Evolutionary conservation across 192 early-diverging fungal species (phyloP).

Genomic region (Backusella macrospora): DNA sequence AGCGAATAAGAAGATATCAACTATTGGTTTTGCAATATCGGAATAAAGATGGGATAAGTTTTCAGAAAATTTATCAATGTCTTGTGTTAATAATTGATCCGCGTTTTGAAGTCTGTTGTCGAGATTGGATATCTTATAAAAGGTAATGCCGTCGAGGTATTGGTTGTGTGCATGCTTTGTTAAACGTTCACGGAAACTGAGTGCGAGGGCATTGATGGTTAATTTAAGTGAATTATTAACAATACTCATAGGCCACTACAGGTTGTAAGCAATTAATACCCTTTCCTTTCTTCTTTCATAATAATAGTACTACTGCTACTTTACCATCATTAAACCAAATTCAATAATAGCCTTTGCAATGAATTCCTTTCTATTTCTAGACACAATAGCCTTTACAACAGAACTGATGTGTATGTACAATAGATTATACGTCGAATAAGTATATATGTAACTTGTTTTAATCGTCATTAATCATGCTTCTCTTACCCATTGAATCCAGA

Average conservation of each 20-base stretch:
- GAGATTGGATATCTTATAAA: conserved; percentile 82
- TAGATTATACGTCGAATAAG: too few relatives aligned
- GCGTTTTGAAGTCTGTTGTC: conserved; percentile 78
- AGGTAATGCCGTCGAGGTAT: conserved; percentile 76
- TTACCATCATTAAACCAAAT: conserved; percentile 70
- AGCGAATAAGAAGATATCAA: conserved; percentile 76
- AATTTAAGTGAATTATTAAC: conserved; percentile 66
- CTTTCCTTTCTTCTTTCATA: conserved; percentile 4
- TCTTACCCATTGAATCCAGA: conserved; percentile 57
- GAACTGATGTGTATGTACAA: conserved; percentile 40
- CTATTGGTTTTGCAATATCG: conserved; percentile 74
- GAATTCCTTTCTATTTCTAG: conserved; percentile 62
- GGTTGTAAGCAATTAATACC: neutral
- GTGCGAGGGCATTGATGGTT: conserved; percentile 56
- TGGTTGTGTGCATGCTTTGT: conserved; percentile 67
- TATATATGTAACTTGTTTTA: too few relatives aligned
- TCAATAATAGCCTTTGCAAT: conserved; percentile 62
- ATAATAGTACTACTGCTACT: neutral
- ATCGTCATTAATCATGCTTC: neutral
- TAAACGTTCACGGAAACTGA: conserved; percentile 60
- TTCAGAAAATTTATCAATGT: conserved; percentile 73
- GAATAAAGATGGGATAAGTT: conserved; percentile 74
- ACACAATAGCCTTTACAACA: conserved; percentile 78
- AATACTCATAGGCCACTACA: conserved; percentile 65
- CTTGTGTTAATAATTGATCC: conserved; percentile 71